Evolutionary conservation across 441 rosid species (phyloP), one percentile per base, ranked within the genome.

Genomic region (Eruca vesicaria): DNA sequence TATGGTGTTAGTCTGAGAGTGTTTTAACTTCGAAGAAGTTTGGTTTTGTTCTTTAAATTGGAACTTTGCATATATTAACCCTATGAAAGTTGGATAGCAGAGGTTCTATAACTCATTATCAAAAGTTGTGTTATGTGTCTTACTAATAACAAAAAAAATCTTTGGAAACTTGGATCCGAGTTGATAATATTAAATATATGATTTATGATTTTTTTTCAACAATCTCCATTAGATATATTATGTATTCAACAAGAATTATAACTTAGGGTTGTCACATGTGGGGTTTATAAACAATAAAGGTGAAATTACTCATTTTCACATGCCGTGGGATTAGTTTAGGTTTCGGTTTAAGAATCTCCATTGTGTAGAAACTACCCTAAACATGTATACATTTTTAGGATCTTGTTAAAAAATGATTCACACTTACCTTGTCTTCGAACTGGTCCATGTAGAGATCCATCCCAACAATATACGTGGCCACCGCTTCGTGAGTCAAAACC

Each of bases 381-480:
- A 28, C 31, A 5, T 28, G 31, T 2, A 28, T 28, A 28, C 31
- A 28, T 28, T 2, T 28, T 28, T 28, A 28, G 31, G 31, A 28
- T 28, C 3, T 23, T 23, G 26, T 23, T 23, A 23, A 23, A 23
- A 23, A 23, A 23, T 23, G 26, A 23, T 23, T 23, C 26, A 23
- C 7, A 12, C 56, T 48, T 50, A 89, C 99, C 99, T 95, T 95
- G 78, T 95, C 98, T 4, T 91, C 96, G 66, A 93, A 87, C 79
- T 90, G 96, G 28, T 88, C 98, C 86, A 95, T 5, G 76, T 81
- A 93, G 50, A 91, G 81, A 84, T 95, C 99, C 35, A 90, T 29
- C 31, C 97, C 95, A 33, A 86, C 77, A 23, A 91, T 88, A 21
- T 84, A 84, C 32, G 77, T 59, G 2, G 89, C 81, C 14, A 91